A percentile compares a stretch with the other conserved stretches of the same genome.
Evolutionary conservation across 2,329 filamentous ascomycete species (phyloP).

Genomic region (Arthrobotrys musiformis): DNA sequence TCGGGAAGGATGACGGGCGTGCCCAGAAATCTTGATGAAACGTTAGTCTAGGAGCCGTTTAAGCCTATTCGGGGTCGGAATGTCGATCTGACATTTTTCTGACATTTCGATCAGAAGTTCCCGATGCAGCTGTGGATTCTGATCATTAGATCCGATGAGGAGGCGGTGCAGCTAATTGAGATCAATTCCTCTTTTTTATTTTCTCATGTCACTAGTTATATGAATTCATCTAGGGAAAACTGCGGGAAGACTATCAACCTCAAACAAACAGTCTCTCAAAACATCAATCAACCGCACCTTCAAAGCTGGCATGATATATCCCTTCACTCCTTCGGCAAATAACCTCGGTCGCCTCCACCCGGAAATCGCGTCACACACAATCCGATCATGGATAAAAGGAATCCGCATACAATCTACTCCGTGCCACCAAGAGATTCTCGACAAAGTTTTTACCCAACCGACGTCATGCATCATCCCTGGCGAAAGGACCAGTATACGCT

Average conservation of each 20-base stretch:
- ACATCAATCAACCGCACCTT: too few relatives aligned
- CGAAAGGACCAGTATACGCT: constrained; percentile 17
- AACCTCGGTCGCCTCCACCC: constrained; percentile 18
- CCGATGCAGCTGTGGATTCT: too few relatives aligned
- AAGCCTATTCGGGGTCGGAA: constrained; percentile 25
- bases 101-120: constrained; percentile 21
- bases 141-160: too few relatives aligned
- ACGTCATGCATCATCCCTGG: constrained; percentile 2
- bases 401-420: constrained; percentile 1
- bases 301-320: background rate
- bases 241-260: too few relatives aligned
- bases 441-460: constrained; percentile 14
- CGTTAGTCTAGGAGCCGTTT: constrained; percentile 17
- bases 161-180: too few relatives aligned
- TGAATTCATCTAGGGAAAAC: too few relatives aligned
- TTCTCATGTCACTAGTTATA: too few relatives aligned
- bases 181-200: too few relatives aligned
- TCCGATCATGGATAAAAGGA: constrained; percentile 29
- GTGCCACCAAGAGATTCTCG: constrained; percentile 2
- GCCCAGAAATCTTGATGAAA: constrained; percentile 46
- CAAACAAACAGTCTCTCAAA: too few relatives aligned
- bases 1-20: constrained; percentile 41
- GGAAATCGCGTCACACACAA: constrained; percentile 10
- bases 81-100: constrained; percentile 25
- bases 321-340: constrained; percentile 29